These are phyloP conservation scores for Nymphaea thermarum DNA, from an alignment of 164 flowering plant genomes.

Conservation along the genomic window DNA sequence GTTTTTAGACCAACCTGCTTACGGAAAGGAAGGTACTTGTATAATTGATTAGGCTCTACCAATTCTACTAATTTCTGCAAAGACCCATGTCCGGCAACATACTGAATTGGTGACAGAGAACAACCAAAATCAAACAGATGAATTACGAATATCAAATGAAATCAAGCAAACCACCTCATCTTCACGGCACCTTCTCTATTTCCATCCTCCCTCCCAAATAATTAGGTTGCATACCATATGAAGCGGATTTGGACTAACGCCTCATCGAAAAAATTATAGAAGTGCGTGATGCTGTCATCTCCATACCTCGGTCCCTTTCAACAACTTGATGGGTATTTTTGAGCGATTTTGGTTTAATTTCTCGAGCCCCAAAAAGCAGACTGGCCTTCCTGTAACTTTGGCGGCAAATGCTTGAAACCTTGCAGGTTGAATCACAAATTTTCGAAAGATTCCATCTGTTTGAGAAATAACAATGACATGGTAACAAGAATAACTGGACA, in stretches of 20 bases:
- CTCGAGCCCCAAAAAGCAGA: no score
- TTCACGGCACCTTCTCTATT: not conserved
- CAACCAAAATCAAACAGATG: not conserved
- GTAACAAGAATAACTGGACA: not conserved
- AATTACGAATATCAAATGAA: not conserved
- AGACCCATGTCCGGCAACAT: not conserved
- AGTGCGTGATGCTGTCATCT: not conserved
- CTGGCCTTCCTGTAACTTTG: not conserved
- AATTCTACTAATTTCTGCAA: no score
- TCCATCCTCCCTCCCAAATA: not conserved
- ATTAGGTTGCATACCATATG: no score
- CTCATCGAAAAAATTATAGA: not conserved
- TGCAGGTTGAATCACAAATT: not conserved
- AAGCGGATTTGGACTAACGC: not conserved
- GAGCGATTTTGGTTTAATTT: no score
- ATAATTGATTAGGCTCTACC: no score
- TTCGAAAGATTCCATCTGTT: not conserved
- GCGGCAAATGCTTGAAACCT: not conserved
- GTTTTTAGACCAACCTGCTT: not conserved
- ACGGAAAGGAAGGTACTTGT: no score
- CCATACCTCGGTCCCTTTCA: not conserved
- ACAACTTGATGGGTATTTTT: not conserved
- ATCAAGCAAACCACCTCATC: not conserved
- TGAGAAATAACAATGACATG: not conserved
- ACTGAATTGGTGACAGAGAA: not conserved